Percentiles rank a stretch among this genome's conserved stretches.
Conservation (phyloP, 257 asterid genomes). For the Solanum bulbocastanum region DNA sequence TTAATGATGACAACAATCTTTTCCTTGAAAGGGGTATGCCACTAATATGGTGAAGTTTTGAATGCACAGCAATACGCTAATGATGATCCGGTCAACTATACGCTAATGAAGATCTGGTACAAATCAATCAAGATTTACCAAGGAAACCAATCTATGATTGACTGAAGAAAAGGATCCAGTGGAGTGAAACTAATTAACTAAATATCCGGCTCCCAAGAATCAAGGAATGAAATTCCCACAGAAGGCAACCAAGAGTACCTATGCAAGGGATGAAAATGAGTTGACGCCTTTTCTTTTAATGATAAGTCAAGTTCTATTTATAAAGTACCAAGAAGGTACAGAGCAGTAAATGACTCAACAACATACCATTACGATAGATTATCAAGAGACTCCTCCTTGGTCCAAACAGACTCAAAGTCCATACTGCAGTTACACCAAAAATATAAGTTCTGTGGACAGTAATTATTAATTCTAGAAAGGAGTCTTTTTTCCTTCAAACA, state of each 20-base stretch:
- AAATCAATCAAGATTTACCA: neutral
- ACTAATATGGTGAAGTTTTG: neutral
- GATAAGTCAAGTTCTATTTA: neutral
- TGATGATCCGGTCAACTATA: neutral
- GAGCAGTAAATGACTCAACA: neutral
- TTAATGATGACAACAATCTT: neutral
- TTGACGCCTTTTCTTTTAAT: neutral
- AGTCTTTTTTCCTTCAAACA: neutral
- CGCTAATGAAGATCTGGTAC: neutral
- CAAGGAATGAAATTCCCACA: neutral
- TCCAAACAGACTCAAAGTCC: neutral
- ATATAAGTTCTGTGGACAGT: neutral
- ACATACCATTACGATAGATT: neutral
- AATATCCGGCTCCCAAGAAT: neutral
- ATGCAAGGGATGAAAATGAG: neutral
- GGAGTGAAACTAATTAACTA: neutral
- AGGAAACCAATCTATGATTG: neutral
- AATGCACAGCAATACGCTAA: neutral
- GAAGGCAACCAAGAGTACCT: neutral
- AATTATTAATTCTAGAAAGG: neutral
- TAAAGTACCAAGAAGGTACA: neutral
- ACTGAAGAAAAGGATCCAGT: neutral
- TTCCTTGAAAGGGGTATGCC: neutral
- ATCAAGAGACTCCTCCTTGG: neutral
- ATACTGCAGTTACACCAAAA: neutral